A percentile compares a stretch with the other conserved stretches of the same genome.
These are phyloP conservation scores for Scenedesmus sp. DNA, from an alignment of 163 green algal genomes.

Conservation along the genomic window DNA sequence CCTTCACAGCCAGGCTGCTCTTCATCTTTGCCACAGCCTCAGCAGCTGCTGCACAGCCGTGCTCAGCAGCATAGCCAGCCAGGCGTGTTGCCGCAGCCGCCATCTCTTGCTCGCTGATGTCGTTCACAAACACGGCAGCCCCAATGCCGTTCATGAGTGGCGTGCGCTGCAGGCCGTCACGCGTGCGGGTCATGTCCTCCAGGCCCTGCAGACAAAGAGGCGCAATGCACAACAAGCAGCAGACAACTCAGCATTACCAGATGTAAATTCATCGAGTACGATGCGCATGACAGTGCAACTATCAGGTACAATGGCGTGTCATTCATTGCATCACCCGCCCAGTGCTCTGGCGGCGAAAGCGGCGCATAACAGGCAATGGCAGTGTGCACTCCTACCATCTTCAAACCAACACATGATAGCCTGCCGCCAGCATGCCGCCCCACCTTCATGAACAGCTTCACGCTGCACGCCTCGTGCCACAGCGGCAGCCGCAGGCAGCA, in stretches of 20 bases:
- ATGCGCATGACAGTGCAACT: neutral
- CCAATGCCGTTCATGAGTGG: conserved; percentile 65
- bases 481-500: conserved; percentile 51
- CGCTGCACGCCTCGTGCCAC: conserved; percentile 60
- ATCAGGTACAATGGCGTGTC: neutral
- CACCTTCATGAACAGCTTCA: conserved; percentile 58
- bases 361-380: neutral
- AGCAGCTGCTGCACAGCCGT: conserved; percentile 20
- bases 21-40: neutral
- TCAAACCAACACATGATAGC: no score
- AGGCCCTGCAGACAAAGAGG: conserved; percentile 51
- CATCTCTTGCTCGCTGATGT: conserved; percentile 51
- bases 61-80: conserved; percentile 8
- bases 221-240: neutral
- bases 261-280: neutral
- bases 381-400: neutral
- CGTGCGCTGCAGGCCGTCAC: conserved; percentile 62
- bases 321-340: no score
- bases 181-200: conserved; percentile 53
- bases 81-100: conserved; percentile 19
- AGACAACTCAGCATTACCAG: neutral
- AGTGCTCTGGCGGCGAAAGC: no score
- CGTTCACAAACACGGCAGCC: conserved; percentile 61
- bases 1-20: no score
- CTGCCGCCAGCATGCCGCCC: no score